Percentiles rank a stretch among this genome's conserved stretches.
Evolutionary conservation across 768 basidiomycete species (phyloP).

Genomic region (Trametes punicea): DNA sequence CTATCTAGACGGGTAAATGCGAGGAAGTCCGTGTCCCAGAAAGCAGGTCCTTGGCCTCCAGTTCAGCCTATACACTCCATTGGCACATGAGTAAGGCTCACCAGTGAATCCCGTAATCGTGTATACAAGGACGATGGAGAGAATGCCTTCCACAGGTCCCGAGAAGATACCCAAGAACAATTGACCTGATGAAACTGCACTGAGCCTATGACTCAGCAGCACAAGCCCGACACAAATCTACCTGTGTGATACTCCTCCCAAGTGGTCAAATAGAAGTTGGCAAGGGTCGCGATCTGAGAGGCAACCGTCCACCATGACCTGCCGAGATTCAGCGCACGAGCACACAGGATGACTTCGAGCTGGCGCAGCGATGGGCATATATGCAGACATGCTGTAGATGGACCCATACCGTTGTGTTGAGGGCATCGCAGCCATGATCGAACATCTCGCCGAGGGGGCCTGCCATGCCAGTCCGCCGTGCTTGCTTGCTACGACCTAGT

Average conservation of each 20-base stretch:
- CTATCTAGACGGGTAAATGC: slow-evolving; percentile 54
- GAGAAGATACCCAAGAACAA: slow-evolving; percentile 92
- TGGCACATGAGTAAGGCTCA: slow-evolving; percentile 22
- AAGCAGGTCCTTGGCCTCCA: slow-evolving; percentile 53
- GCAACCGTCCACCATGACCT: slow-evolving; percentile 97
- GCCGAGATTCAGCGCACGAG: slow-evolving; percentile 85
- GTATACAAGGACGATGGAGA: slow-evolving; percentile 79
- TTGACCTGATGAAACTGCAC: slow-evolving; percentile 47
- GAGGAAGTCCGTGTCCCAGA: slow-evolving; percentile 76
- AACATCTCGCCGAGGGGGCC: slow-evolving; percentile 98
- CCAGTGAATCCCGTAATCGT: slow-evolving; percentile 75
- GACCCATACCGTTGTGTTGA: slow-evolving; percentile 82
- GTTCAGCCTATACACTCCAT: not conserved
- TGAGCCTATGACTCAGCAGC: not conserved
- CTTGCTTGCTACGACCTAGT: slow-evolving; percentile 71
- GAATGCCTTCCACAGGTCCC: slow-evolving; percentile 94
- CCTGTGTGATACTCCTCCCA: slow-evolving; percentile 91
- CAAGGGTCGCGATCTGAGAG: slow-evolving; percentile 66
- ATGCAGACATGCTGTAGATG: not conserved
- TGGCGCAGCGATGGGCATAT: slow-evolving; percentile 29
- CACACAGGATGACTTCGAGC: slow-evolving; percentile 83
- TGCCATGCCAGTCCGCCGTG: slow-evolving; percentile 94
- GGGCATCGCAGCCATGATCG: slow-evolving; percentile 93
- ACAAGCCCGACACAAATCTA: slow-evolving; percentile 16
- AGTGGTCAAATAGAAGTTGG: slow-evolving; percentile 71